phyloP scores from a whole-genome alignment of 73 alveolate genomes.

The Tetrahymena borealis region DNA sequence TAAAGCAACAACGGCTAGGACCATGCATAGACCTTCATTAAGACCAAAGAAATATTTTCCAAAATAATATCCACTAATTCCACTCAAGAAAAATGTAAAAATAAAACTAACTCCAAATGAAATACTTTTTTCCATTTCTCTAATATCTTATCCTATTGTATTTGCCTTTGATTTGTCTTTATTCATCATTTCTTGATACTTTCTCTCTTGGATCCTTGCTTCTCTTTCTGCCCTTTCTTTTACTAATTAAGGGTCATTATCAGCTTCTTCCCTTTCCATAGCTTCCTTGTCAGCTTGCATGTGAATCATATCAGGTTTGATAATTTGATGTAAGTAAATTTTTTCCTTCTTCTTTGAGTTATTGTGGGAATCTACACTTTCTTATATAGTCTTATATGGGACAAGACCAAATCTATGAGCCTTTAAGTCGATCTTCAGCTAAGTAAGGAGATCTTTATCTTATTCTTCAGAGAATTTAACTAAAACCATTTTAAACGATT shows the following conservation, averaged over 20 bases:
- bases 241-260: not conserved
- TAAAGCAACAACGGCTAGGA: not conserved
- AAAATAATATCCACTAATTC: not conserved
- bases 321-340: not conserved
- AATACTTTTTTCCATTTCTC: not conserved
- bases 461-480: not conserved
- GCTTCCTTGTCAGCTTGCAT: not conserved
- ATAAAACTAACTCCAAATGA: not conserved
- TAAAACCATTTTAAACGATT: not conserved
- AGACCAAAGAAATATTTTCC: not conserved
- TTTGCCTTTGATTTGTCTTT: not conserved
- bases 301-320: not conserved
- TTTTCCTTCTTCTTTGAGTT: not conserved
- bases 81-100: not conserved
- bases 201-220: not conserved
- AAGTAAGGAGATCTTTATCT: not conserved
- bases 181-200: not conserved
- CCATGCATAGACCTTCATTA: not conserved
- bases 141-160: not conserved
- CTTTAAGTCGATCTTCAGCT: not conserved
- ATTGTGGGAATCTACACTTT: not conserved
- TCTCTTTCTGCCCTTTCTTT: not conserved
- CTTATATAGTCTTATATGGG: not conserved
- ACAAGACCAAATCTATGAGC: not conserved
- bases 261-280: not conserved